Evolutionary conservation across 2,329 filamentous ascomycete species (phyloP).

Genomic region (Pseudocercospora crystallina): DNA sequence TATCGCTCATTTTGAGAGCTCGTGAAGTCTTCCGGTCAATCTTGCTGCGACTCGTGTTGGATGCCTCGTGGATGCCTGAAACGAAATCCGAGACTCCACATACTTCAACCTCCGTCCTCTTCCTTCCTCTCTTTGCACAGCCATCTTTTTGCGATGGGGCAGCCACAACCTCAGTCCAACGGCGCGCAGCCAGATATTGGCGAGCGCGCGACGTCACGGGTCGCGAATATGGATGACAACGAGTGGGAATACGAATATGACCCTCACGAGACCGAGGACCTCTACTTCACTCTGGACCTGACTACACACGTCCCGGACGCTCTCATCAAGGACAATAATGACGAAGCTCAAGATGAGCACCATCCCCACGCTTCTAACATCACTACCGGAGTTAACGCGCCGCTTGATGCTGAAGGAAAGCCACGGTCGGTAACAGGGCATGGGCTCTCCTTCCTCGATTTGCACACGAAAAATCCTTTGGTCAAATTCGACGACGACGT

Average conservation of each 20-base stretch:
- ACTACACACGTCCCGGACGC: constrained; percentile 41
- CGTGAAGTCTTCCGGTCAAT: too few species aligned
- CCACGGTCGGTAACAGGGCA: too few species aligned
- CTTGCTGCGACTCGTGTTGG: too few species aligned
- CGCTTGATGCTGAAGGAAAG: too few species aligned
- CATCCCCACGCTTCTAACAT: too few species aligned
- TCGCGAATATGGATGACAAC: constrained; percentile 34
- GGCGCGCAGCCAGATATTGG: not conserved
- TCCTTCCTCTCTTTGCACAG: not conserved
- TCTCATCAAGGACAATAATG: constrained; percentile 5
- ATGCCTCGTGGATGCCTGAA: too few species aligned
- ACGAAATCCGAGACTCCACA: too few species aligned
- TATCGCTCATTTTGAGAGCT: too few species aligned
- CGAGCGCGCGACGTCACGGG: not conserved
- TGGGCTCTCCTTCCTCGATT: constrained; percentile 59
- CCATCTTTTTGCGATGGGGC: constrained; percentile 6
- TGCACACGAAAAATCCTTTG: constrained; percentile 74
- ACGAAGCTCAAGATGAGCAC: too few species aligned
- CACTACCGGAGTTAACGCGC: too few species aligned
- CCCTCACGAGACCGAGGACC: constrained; percentile 57
- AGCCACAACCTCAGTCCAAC: constrained; percentile 8
- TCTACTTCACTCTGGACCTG: constrained; percentile 62
- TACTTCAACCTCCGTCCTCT: too few species aligned
- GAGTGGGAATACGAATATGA: constrained; percentile 65
- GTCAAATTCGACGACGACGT: constrained; percentile 76